phyloP scores from a whole-genome alignment of 176 grass and related monocot genomes.

The Dactylis glomerata region DNA sequence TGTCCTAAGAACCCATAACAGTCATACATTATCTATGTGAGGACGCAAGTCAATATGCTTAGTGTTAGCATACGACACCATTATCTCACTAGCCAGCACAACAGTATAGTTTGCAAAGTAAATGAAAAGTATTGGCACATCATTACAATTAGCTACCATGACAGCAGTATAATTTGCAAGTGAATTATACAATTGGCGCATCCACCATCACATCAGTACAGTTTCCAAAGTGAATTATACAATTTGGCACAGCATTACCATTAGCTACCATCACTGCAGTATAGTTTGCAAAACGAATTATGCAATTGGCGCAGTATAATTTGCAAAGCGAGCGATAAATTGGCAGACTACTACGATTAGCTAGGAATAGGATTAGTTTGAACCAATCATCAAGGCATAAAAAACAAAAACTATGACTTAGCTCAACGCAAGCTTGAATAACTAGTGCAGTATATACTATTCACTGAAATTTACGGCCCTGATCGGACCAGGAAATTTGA shows the following conservation, averaged over 20 bases:
- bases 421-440: constrained; percentile 16
- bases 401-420: neutral
- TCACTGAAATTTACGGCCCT: neutral
- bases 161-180: neutral
- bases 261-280: neutral
- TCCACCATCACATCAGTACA: too few species aligned
- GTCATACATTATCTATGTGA: neutral
- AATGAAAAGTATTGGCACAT: neutral
- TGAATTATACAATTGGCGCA: neutral
- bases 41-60: neutral
- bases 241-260: neutral
- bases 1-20: neutral
- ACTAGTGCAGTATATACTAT: neutral
- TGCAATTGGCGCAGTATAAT: neutral
- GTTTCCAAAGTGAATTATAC: neutral
- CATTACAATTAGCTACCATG: too few species aligned
- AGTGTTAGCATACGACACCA: neutral
- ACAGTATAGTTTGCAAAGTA: neutral
- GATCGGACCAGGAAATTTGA: neutral
- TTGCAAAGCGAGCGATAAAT: too few species aligned
- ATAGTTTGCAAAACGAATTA: neutral
- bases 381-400: neutral
- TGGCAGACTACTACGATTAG: constrained; percentile 10
- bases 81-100: neutral
- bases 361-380: neutral